Evolutionary conservation across 208 protist genomes (phyloP).

Genomic region (Trypanosomatidae sp.): DNA sequence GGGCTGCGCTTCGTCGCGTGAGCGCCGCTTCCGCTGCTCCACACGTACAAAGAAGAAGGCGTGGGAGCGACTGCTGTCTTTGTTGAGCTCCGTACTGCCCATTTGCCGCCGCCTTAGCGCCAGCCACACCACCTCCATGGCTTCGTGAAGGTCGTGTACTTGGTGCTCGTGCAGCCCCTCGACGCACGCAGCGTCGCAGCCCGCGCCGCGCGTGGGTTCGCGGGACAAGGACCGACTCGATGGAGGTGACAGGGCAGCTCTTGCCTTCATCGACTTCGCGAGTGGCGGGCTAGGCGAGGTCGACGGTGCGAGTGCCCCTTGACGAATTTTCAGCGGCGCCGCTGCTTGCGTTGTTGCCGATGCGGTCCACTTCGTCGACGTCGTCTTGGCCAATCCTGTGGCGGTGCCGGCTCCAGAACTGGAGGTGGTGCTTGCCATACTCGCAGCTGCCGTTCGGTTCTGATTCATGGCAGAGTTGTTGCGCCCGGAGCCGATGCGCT

Average conservation of each 20-base stretch:
- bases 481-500: neutral
- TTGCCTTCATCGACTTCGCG: neutral
- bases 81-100: constrained; percentile 80
- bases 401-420: neutral
- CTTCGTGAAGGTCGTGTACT: constrained; percentile 35
- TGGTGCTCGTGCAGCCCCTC: constrained; percentile 48
- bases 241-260: neutral
- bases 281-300: neutral
- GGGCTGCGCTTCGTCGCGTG: neutral
- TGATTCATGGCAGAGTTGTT: neutral
- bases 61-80: constrained; percentile 81
- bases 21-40: constrained; percentile 24
- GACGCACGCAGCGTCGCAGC: constrained; percentile 30
- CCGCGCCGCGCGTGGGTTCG: neutral
- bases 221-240: neutral
- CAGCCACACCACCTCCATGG: constrained; percentile 31
- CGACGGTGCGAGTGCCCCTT: neutral
- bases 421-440: neutral
- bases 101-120: constrained; percentile 53
- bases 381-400: neutral
- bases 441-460: neutral
- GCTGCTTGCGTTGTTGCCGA: neutral
- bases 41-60: constrained; percentile 76
- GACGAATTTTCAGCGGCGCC: neutral
- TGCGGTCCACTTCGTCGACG: neutral